A percentile compares a stretch with the other conserved stretches of the same genome.
These are phyloP conservation scores for Leptosphaerulina australis DNA, from an alignment of 2,329 filamentous ascomycete species.

Conservation along the genomic window DNA sequence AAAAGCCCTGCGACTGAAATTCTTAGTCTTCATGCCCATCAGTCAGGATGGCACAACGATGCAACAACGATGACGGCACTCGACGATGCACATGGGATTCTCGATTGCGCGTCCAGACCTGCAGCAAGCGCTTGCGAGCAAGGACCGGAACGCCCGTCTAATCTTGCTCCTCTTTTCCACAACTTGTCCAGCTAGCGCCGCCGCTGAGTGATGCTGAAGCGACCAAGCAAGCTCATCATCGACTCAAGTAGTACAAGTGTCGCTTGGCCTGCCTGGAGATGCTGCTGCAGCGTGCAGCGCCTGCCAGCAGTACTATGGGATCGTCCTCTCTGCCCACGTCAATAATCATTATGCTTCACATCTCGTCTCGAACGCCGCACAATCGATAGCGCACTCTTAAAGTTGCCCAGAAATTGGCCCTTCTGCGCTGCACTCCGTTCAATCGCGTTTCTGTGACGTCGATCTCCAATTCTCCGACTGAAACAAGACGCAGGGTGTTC, in stretches of 20 bases:
- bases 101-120: slow-evolving; percentile 10
- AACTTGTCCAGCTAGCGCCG: neutral
- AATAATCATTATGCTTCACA: neutral
- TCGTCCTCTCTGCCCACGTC: slow-evolving; percentile 10
- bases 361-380: slow-evolving; percentile 4
- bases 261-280: slow-evolving; percentile 1
- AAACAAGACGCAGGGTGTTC: slow-evolving; percentile 25
- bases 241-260: neutral
- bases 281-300: slow-evolving; percentile 1
- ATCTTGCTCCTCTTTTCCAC: neutral
- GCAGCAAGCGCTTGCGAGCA: slow-evolving; percentile 1
- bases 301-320: neutral
- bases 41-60: neutral
- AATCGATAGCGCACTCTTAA: slow-evolving; percentile 8
- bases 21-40: neutral
- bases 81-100: slow-evolving; percentile 14
- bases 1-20: neutral
- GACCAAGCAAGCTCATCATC: slow-evolving; percentile 7
- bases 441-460: slow-evolving; percentile 27
- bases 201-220: neutral
- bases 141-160: slow-evolving; percentile 2
- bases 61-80: slow-evolving; percentile 13
- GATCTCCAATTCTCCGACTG: slow-evolving; percentile 19
- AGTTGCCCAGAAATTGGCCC: neutral
- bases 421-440: slow-evolving; percentile 11